Evolutionary conservation across 2,329 filamentous ascomycete genomes (phyloP), one percentile per base, ranked within the genome.

Genomic region (Aspergillus sp.): DNA sequence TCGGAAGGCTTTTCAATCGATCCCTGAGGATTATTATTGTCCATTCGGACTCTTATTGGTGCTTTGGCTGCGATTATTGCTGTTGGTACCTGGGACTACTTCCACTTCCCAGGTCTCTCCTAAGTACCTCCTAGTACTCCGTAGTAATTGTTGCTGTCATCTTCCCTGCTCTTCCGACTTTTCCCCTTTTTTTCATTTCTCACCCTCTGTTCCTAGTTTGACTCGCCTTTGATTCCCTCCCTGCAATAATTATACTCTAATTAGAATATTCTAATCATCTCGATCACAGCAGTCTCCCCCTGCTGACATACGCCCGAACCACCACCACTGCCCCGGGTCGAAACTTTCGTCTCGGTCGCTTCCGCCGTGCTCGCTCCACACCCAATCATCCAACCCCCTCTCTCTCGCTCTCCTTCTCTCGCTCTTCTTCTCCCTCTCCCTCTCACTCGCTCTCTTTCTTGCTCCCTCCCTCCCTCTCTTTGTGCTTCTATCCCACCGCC

Each of bases 321-420:
- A 57, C 42, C 40, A 56, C 50, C 54, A 51, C 42, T 52, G 50
- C 52, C 43, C 54, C 55, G 54, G 54, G 47, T 45, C 57, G 49
- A 60, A 60, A 58, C 59, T 56, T 59, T 54, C 54, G 51, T 41
- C 61, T 64, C 62, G 62, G 62, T 64, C 61, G 58, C 62, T 63
- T 62, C 61, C 61, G 60, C 59, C 57, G 45, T 50, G 47, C 56
- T 57, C 57, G 60, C 58, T 64, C 63, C 61, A 64, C 60, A 60
- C 49, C 62, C 59, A 59, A 59, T 61, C 56, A 56, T 46, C 51
- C 58, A 47, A 52, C 56, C 55, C 54, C 47, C 43, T 46, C 42
- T 44, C 49, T 41, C 41, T 46, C 45, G 45, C 43, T 47, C 46
- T 40, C 49, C 45, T 52, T 54, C 56, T 47, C 49, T 48, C 49